Percentiles rank a stretch among this genome's conserved stretches.
These are phyloP conservation scores for Ananas comosus DNA, from an alignment of 176 grass and related monocot genomes.

Conservation along the genomic window DNA sequence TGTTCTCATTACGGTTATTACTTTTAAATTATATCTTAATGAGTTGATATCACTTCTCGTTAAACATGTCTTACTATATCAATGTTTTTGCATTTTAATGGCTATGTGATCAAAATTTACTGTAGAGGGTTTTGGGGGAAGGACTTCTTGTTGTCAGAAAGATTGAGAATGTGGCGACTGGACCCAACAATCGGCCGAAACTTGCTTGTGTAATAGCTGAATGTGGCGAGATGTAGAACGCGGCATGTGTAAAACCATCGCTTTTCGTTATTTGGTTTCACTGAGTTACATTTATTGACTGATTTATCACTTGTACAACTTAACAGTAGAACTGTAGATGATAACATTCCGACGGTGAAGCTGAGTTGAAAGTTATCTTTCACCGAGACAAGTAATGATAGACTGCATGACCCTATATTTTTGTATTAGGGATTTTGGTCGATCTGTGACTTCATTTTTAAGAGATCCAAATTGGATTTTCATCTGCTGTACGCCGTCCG, in stretches of 20 bases:
- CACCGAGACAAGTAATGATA: too few species aligned
- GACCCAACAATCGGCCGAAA: constrained; percentile 85
- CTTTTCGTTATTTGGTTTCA: background rate
- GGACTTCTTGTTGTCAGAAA: constrained; percentile 68
- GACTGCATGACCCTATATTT: too few species aligned
- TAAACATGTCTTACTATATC: background rate
- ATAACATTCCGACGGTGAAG: too few species aligned
- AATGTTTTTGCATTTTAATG: background rate
- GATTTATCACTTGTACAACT: background rate
- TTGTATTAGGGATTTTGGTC: too few species aligned
- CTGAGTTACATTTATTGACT: background rate
- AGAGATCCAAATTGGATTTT: too few species aligned
- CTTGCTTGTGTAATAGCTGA: constrained; percentile 70
- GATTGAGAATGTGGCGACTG: constrained; percentile 85
- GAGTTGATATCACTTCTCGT: background rate
- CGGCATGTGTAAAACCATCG: background rate
- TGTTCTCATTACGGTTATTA: too few species aligned
- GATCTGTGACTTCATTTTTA: too few species aligned
- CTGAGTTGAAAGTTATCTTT: too few species aligned
- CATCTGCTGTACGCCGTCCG: too few species aligned
- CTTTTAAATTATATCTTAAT: too few species aligned
- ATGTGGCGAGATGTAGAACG: constrained; percentile 82
- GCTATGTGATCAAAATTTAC: background rate
- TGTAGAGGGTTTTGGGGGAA: constrained; percentile 80
- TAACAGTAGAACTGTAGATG: too few species aligned